These are phyloP conservation scores for Arthrobotrys sinensis DNA, from an alignment of 2,329 filamentous ascomycete genomes.

Conservation along the genomic window DNA sequence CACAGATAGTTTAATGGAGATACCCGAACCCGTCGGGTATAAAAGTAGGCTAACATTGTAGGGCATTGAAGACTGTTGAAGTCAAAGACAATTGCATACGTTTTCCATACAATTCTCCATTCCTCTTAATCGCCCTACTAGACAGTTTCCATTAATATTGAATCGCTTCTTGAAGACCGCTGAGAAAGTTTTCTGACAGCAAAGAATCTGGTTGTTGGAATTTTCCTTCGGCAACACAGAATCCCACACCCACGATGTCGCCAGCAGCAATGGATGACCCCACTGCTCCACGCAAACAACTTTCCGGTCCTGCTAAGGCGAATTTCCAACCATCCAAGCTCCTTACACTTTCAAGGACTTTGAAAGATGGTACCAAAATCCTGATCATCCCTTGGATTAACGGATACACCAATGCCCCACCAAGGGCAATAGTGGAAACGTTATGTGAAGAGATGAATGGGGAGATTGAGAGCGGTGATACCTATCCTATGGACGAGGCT, in stretches of 20 bases:
- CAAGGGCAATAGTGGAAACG: constrained; percentile 11
- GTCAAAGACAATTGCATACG: background rate
- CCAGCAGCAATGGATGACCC: constrained; percentile 53
- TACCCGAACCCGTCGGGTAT: constrained; percentile 21
- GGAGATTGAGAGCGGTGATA: constrained; percentile 80
- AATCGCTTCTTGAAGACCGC: background rate
- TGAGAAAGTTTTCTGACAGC: background rate
- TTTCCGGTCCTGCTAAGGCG: constrained; percentile 32
- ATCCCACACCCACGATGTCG: constrained; percentile 28
- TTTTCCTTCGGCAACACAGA: constrained; percentile 44
- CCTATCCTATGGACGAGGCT: constrained; percentile 77
- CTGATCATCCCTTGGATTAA: constrained; percentile 53
- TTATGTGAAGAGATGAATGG: constrained; percentile 78
- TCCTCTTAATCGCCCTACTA: background rate
- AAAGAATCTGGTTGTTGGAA: constrained; percentile 31
- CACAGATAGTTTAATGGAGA: constrained; percentile 21
- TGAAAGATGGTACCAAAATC: constrained; percentile 48
- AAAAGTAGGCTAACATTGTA: background rate
- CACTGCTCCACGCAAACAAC: constrained; percentile 35
- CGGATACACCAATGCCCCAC: constrained; percentile 32
- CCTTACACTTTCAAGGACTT: constrained; percentile 16
- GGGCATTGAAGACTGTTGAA: background rate
- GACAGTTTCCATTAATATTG: background rate
- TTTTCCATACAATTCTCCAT: background rate
- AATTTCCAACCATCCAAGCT: constrained; percentile 36